Evolutionary conservation across 495 filamentous ascomycete genomes (phyloP), one percentile per base, ranked within the genome.

Genomic region (Podospora australis): DNA sequence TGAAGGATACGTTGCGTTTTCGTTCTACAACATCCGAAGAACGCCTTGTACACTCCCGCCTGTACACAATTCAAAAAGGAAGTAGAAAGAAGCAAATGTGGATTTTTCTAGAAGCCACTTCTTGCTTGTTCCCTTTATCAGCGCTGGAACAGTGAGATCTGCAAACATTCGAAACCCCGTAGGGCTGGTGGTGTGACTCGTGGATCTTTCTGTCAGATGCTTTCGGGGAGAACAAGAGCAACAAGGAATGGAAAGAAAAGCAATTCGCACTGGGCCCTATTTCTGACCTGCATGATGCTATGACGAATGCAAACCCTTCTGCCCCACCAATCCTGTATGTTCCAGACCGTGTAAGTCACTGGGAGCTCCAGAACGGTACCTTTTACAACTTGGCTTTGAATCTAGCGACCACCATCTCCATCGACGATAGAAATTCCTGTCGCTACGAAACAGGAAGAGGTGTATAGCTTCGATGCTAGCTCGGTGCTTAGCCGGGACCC

Each of bases 201-300:
- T n/a, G n/a, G n/a, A n/a, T n/a, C n/a, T n/a, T n/a, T 36, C 11
- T 8, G 5, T 10, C 28, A 30, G 28, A n/a, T 30, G 13, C n/a
- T 7, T 7, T 7, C 7, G 28, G 13, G 13, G 13, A 30, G 28
- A 30, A 30, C n/a, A 30, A 30, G 28, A 30, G 22, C 20, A 16
- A 13, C n/a, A 39, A 21, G 29, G 45, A 17, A 22, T n/a, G 21
- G 26, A 39, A 39, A 9, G 22, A 30, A 52, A 52, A 11, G 38
- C 42, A 56, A 53, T 56, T 59, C 56, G 39, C 53, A 59, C 56
- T 50, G 56, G 32, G 45, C 9, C 9, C 28, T 17, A 24, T 14
- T n/a, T n/a, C n/a, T 38, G 32, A 22, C 38, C 40, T 57, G 41
- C 55, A 60, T 60, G 46, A 52, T 41, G 48, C 50, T 46, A 57